A percentile compares a stretch with the other conserved stretches of the same genome.
Conservation (phyloP, 2,329 filamentous ascomycete genomes). For the Sarocladium brachiariae region DNA sequence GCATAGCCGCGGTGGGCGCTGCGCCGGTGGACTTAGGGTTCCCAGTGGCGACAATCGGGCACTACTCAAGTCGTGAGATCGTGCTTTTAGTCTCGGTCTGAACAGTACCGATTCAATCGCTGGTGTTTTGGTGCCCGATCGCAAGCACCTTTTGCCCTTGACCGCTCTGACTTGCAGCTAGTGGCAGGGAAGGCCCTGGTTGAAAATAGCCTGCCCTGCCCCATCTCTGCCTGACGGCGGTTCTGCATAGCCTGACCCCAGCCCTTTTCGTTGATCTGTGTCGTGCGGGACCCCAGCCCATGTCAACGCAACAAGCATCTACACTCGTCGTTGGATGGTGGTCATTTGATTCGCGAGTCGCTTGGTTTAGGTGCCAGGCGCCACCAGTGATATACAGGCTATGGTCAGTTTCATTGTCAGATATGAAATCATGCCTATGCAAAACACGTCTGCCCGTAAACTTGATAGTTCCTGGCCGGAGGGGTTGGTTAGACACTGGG, state of each 20-base stretch:
- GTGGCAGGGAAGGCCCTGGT: slow-evolving; percentile 7
- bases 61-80: not conserved
- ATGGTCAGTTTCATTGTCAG: not conserved
- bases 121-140: slow-evolving; percentile 4
- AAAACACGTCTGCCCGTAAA: too few species aligned
- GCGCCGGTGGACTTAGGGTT: not conserved
- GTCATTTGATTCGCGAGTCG: too few species aligned
- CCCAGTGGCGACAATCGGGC: slow-evolving; percentile 1
- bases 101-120: slow-evolving; percentile 3
- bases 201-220: not conserved
- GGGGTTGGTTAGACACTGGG: slow-evolving; percentile 3
- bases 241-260: not conserved
- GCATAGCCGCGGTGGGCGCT: not conserved
- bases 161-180: not conserved
- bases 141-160: not conserved
- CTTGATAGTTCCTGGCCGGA: not conserved
- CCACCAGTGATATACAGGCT: not conserved
- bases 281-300: not conserved
- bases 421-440: not conserved
- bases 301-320: not conserved
- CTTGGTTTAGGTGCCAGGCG: not conserved
- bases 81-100: not conserved
- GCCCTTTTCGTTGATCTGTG: not conserved
- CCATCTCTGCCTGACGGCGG: slow-evolving; percentile 8
- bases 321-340: too few species aligned